These are phyloP conservation scores for Osmanthus fragrans DNA, from an alignment of 257 asterid genomes.

Conservation along the genomic window DNA sequence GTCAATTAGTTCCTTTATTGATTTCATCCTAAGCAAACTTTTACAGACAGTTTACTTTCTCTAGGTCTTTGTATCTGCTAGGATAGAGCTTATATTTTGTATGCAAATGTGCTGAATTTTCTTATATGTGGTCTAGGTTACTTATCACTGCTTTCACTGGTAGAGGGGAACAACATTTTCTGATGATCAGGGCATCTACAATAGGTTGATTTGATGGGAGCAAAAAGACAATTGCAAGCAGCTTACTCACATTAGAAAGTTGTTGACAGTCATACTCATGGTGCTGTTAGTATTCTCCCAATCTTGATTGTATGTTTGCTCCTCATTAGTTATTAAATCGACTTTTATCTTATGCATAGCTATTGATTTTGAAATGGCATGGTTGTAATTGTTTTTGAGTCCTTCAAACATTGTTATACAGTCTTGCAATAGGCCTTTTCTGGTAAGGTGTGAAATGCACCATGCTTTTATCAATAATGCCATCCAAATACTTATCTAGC, in stretches of 20 bases:
- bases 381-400: not conserved
- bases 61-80: not conserved
- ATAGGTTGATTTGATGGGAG: conserved; percentile 92
- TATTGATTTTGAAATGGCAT: not conserved
- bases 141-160: conserved; percentile 86
- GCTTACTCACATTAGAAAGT: conserved; percentile 79
- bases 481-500: not conserved
- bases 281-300: conserved; percentile 53
- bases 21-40: not conserved
- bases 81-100: not conserved
- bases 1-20: not conserved
- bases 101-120: conserved; percentile 5
- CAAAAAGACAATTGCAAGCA: conserved; percentile 77
- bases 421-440: not conserved
- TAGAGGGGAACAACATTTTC: conserved; percentile 88
- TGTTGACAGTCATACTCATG: conserved; percentile 74
- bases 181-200: conserved; percentile 88
- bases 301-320: not conserved
- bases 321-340: not conserved
- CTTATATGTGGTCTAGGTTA: conserved; percentile 46
- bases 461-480: not conserved
- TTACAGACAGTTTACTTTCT: not conserved
- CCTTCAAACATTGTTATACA: not conserved
- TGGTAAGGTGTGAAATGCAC: not conserved
- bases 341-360: not conserved